Evolutionary conservation across 2,329 filamentous ascomycete genomes (phyloP).

Genomic region (Thermothelomyces thermophilus): DNA sequence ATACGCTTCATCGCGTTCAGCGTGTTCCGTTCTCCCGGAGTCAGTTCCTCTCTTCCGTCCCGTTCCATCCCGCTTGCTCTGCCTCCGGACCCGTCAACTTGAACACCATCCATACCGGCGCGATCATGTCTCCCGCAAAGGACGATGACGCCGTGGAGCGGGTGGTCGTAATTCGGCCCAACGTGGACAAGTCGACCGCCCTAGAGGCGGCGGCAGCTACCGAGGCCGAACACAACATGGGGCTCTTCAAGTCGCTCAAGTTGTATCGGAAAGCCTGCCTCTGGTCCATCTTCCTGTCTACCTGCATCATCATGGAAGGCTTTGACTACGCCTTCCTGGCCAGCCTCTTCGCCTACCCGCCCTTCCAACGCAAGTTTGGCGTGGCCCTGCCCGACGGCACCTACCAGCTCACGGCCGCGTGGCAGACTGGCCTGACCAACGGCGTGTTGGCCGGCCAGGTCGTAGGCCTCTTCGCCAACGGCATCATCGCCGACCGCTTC

Average conservation of each 20-base stretch:
- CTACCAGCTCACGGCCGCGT: slow-evolving; percentile 44
- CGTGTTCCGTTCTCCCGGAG: not conserved
- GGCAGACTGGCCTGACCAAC: slow-evolving; percentile 52
- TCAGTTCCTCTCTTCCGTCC: too few species aligned
- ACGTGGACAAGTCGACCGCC: slow-evolving; percentile 14
- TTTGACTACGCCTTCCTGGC: slow-evolving; percentile 46
- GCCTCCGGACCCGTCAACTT: not conserved
- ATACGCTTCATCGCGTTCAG: too few species aligned
- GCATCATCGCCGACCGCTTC: slow-evolving; percentile 10
- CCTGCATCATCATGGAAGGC: slow-evolving; percentile 44
- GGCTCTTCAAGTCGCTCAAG: slow-evolving; percentile 34
- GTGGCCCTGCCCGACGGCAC: slow-evolving; percentile 26
- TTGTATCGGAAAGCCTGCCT: slow-evolving; percentile 41
- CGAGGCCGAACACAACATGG: slow-evolving; percentile 37
- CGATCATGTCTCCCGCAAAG: slow-evolving; percentile 1
- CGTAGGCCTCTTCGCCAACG: slow-evolving; percentile 36
- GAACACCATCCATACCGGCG: not conserved
- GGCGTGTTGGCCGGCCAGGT: slow-evolving; percentile 50
- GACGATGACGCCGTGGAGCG: not conserved
- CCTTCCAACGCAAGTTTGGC: slow-evolving; percentile 43
- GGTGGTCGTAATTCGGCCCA: not conserved
- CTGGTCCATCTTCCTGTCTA: slow-evolving; percentile 41
- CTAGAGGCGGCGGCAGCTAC: slow-evolving; percentile 37
- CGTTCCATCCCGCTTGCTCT: too few species aligned
- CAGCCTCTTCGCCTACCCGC: slow-evolving; percentile 42